phyloP scores from a whole-genome alignment of 768 basidiomycete species.

The Pulveroboletus frians region DNA sequence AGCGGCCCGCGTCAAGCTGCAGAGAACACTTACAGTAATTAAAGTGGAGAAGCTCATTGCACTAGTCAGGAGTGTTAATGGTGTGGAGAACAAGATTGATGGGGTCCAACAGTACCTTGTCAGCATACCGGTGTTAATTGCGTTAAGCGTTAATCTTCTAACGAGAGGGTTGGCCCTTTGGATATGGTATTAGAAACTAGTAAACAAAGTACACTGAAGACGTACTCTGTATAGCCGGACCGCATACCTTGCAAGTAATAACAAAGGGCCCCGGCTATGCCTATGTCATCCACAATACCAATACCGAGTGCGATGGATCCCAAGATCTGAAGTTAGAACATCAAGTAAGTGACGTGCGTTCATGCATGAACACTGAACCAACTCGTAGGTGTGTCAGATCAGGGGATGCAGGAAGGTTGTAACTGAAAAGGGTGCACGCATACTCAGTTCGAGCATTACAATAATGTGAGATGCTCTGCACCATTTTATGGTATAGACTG shows the following conservation, averaged over 20 bases:
- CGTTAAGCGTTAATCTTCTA: conserved; percentile 51
- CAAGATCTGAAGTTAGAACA: conserved; percentile 32
- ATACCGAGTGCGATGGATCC: conserved; percentile 46
- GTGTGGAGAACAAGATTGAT: not conserved
- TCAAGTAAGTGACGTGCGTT: not conserved
- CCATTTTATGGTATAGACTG: conserved; percentile 45
- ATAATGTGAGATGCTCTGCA: conserved; percentile 18
- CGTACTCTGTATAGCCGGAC: conserved; percentile 43
- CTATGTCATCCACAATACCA: conserved; percentile 46
- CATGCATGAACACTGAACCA: conserved; percentile 6
- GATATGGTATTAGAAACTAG: not conserved
- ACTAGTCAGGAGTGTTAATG: conserved; percentile 10
- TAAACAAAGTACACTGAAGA: not conserved
- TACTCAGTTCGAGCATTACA: not conserved
- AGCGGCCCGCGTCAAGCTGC: not conserved
- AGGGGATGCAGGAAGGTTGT: conserved; percentile 34
- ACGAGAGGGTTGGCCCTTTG: conserved; percentile 53
- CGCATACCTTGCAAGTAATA: conserved; percentile 51
- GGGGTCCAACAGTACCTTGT: conserved; percentile 42
- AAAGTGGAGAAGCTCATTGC: conserved; percentile 43
- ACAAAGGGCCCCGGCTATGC: conserved; percentile 48
- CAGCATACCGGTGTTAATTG: conserved; percentile 56
- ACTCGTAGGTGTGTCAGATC: conserved; percentile 45
- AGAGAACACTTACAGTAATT: conserved; percentile 41
- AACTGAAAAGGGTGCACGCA: conserved; percentile 23